These are phyloP conservation scores for Chaetomiaceae sp. DNA, from an alignment of 2,329 filamentous ascomycete genomes.

Conservation along the genomic window DNA sequence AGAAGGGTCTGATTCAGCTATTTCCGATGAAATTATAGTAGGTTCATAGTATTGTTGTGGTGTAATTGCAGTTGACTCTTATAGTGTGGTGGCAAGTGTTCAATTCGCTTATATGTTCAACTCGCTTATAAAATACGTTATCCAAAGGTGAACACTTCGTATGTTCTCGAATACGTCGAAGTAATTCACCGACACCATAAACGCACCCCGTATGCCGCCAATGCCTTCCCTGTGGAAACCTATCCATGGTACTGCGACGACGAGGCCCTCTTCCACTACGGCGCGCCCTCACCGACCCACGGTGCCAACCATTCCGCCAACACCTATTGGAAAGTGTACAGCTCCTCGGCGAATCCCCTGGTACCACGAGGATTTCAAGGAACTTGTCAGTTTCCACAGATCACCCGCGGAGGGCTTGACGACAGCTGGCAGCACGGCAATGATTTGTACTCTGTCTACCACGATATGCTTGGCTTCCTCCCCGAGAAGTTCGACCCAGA, in stretches of 20 bases:
- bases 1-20: too few relatives aligned
- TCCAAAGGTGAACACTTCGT: too few relatives aligned
- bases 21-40: too few relatives aligned
- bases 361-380: slow-evolving; percentile 60
- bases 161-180: too few relatives aligned
- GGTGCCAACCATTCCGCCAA: slow-evolving; percentile 34
- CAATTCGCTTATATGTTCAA: too few relatives aligned
- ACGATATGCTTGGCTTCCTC: slow-evolving; percentile 61
- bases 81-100: too few relatives aligned
- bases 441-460: slow-evolving; percentile 74
- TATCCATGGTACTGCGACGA: slow-evolving; percentile 70
- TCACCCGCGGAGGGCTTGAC: slow-evolving; percentile 63
- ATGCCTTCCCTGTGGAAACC: slow-evolving; percentile 67
- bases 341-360: slow-evolving; percentile 60
- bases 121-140: too few relatives aligned
- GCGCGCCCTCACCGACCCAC: slow-evolving; percentile 46
- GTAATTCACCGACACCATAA: slow-evolving; percentile 85
- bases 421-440: slow-evolving; percentile 70
- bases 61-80: too few relatives aligned
- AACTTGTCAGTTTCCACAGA: slow-evolving; percentile 75
- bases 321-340: slow-evolving; percentile 60
- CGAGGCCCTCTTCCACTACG: slow-evolving; percentile 64
- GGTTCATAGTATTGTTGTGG: too few relatives aligned
- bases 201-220: slow-evolving; percentile 71
- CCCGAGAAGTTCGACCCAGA: slow-evolving; percentile 41